Base-by-base conservation (phyloP, 495 filamentous ascomycete species). In the Elaphomyces granulatus region DNA sequence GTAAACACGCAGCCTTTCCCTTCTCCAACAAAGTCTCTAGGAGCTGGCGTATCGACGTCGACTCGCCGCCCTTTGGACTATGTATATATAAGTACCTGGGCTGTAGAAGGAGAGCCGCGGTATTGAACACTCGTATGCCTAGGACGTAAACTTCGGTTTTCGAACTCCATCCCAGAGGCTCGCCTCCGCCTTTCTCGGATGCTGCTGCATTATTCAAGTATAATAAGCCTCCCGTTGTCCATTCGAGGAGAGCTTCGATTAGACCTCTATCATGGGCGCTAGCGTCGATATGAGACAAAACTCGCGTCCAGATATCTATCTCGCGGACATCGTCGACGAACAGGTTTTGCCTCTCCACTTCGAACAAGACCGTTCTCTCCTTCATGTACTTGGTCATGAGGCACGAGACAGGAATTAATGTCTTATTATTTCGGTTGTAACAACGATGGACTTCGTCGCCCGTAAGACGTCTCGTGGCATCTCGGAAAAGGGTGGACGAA, bases 301-400 rank as follows among this genome's bases (percentile, higher is more conserved):
- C 58, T 4, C 50, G 40, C 2, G 66, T 57, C 87, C 87, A 94
- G 9, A 70, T 38, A 15, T 66, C 63, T 1, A 74, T 63, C 57
- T 94, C 87, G 6, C 70, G 58, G 2, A 83, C 71, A 36, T 81
- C 74, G 48, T 94, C 87, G 36, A 90, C 64, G 52, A 80, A 95
- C 0, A 94, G 64, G 43, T 98, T 98, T 46, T 88, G 84, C 48
- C 90, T 86, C 59, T 98, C 90, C 47, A 81, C 68, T 10, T 74
- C 76, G 50, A 98, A 98, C 0, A 98, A 62, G 2, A 80, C 69
- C 20, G 72, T 77, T 48, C 83, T 77, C 35, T 78, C 75, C 36
- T 70, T 67, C 32, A 70, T 50, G 16, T 72, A 68, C 16, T 67
- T 48, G 0, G 50, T 44, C 10, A 87, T 52, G 14, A 66, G 56